A percentile compares a stretch with the other conserved stretches of the same genome.
phyloP scores from a whole-genome alignment of 2,329 filamentous ascomycete genomes.

The Botrytis fragariae region DNA sequence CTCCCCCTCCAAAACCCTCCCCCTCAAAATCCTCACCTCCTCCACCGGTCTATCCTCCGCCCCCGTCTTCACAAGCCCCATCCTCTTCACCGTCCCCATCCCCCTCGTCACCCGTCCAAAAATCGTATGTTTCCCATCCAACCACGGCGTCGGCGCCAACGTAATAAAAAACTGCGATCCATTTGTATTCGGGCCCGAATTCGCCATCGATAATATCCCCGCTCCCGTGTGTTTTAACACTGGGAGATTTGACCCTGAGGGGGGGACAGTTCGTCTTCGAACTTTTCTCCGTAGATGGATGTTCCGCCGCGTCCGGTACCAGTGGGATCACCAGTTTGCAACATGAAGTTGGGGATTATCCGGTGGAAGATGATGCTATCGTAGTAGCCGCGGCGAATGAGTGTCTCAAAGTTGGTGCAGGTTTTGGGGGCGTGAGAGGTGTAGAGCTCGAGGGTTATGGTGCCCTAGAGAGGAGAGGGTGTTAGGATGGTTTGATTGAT shows the following conservation, averaged over 20 bases:
- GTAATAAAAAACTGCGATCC: slow-evolving; percentile 97
- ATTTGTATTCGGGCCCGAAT: slow-evolving; percentile 88
- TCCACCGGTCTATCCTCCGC: slow-evolving; percentile 77
- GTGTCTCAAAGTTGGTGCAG: slow-evolving; percentile 82
- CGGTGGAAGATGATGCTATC: slow-evolving; percentile 84
- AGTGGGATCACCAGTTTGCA: slow-evolving; percentile 91
- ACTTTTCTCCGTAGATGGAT: slow-evolving; percentile 90
- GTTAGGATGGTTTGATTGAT: not conserved
- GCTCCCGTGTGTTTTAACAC: slow-evolving; percentile 87
- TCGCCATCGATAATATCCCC: slow-evolving; percentile 94
- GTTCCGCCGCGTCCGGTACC: slow-evolving; percentile 86
- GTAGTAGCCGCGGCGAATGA: slow-evolving; percentile 84
- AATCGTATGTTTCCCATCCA: slow-evolving; percentile 96
- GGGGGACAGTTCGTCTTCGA: slow-evolving; percentile 84
- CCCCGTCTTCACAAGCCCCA: slow-evolving; percentile 84
- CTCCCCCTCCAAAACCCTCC: slow-evolving; percentile 64
- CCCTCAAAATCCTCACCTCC: slow-evolving; percentile 75
- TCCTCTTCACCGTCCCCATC: slow-evolving; percentile 77
- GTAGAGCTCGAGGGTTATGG: slow-evolving; percentile 87
- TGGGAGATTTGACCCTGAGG: slow-evolving; percentile 39
- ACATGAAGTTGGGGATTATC: slow-evolving; percentile 94
- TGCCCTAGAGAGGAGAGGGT: slow-evolving; percentile 56
- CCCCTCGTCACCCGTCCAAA: slow-evolving; percentile 88
- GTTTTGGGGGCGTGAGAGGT: slow-evolving; percentile 79
- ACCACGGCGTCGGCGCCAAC: slow-evolving; percentile 88